Base-by-base conservation (phyloP, 164 flowering plant genomes). In the Piper betle region DNA sequence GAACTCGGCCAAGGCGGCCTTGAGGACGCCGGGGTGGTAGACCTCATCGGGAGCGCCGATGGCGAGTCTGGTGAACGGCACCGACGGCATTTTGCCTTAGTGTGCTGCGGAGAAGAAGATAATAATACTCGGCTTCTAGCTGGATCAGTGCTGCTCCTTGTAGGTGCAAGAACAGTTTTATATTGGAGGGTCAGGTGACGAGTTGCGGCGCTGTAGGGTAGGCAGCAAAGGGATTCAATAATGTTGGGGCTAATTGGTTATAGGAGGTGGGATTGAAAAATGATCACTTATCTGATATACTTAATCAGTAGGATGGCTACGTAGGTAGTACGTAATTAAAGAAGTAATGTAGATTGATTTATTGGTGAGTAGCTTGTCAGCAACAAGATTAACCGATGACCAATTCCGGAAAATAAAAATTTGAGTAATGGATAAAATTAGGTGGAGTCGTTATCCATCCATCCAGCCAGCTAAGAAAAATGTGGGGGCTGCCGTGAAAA, bases 1-100 rank as follows among this genome's bases (percentile, higher is more conserved):
- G 72, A 80, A 80, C 75, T 80, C 83, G 39, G 83, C 81, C 40
- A 78, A 39, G 3, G 80, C 81, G 2, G 78, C 77, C 64, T 58
- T 74, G 52, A 80, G 52, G 5, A 75, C 68, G 11, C 66, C 75
- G 1, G 81, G 79, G 52, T 78, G 76, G 37, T 62, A 54, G 16
- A 68, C 72, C 68, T 78, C 81, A 33, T 67, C 56, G 9, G 63
- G 65, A 37, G 66, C 37, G 3, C 83, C 83, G 2, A 80, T 37
- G 0, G 80, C 71, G 5, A 80, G 70, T 42, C 41, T 40, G n/a
- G 25, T 25, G 72, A 77, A 50, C 70, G 78, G 76, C 77, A 74
- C 70, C 9, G 12, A 52, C 52, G 18, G 15, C 25, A 13, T 18
- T 54, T 48, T 16, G 16, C 33, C 33, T 25, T 25, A 1, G 1